Evolutionary conservation across 2,329 filamentous ascomycete species (phyloP).

Genomic region (Scopulariopsis brevicaulis): DNA sequence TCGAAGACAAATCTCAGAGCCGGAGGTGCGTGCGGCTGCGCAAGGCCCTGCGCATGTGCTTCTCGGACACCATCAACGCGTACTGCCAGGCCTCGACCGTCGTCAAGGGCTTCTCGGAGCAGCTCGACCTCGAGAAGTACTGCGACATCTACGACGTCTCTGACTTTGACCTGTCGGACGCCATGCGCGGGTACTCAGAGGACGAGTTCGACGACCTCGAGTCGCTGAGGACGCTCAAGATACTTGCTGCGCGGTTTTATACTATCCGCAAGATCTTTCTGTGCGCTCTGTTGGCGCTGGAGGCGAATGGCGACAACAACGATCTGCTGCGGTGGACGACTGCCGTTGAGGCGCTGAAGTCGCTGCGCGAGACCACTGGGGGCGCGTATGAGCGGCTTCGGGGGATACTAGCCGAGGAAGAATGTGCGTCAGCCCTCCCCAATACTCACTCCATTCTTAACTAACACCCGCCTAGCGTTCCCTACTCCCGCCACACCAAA

Average conservation of each 20-base stretch:
- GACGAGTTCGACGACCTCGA: conserved; percentile 65
- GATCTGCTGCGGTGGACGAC: conserved; percentile 72
- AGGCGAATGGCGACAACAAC: conserved; percentile 65
- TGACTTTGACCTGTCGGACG: conserved; percentile 59
- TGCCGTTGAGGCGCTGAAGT: conserved; percentile 63
- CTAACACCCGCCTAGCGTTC: conserved; percentile 28
- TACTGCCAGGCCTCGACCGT: conserved; percentile 60
- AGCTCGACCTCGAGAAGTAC: conserved; percentile 80
- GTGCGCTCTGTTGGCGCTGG: conserved; percentile 78
- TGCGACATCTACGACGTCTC: conserved; percentile 81
- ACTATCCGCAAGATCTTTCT: conserved; percentile 75
- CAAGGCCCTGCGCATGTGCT: conserved; percentile 58
- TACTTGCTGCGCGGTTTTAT: conserved; percentile 69
- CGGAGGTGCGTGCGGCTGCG: conserved; percentile 74
- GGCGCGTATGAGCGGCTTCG: conserved; percentile 55
- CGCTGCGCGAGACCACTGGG: conserved; percentile 49
- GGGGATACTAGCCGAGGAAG: conserved; percentile 64
- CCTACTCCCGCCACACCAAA: conserved; percentile 44
- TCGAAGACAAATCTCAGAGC: conserved; percentile 73
- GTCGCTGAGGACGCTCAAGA: conserved; percentile 70
- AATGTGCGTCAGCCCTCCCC: conserved; percentile 42
- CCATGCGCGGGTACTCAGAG: conserved; percentile 53
- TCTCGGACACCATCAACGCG: conserved; percentile 57
- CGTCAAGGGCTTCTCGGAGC: conserved; percentile 64
- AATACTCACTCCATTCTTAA: conserved; percentile 4